Conservation (phyloP, 2,329 filamentous ascomycete species). For the Colletotrichum liaoningense region DNA sequence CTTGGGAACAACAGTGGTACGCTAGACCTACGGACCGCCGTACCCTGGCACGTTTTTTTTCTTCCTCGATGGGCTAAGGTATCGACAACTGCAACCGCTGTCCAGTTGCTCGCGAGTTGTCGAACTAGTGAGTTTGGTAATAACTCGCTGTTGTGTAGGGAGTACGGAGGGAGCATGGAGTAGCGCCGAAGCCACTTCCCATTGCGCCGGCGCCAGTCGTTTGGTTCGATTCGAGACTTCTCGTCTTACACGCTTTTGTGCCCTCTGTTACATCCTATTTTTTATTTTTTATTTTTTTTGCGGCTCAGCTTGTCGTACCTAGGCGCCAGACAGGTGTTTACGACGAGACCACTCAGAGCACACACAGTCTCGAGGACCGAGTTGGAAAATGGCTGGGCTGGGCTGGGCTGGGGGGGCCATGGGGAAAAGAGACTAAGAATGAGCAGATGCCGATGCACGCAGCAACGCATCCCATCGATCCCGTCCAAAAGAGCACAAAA, state of each 20-base stretch:
- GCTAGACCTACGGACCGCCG: neutral
- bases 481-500: neutral
- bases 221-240: neutral
- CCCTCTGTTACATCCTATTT: neutral
- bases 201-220: constrained; percentile 2
- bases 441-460: neutral
- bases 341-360: neutral
- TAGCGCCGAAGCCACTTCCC: neutral
- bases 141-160: neutral
- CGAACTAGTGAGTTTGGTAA: no score
- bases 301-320: neutral
- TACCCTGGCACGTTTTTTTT: neutral
- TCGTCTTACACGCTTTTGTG: neutral
- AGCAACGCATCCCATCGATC: neutral
- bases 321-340: neutral
- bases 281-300: no score
- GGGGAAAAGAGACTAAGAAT: neutral
- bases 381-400: neutral
- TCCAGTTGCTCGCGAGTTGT: constrained; percentile 7
- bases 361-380: neutral
- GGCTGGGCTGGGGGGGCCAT: no score
- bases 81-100: neutral
- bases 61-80: neutral
- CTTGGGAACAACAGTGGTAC: neutral
- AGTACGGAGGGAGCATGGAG: no score